Percentiles rank a stretch among this genome's conserved stretches.
phyloP scores from a whole-genome alignment of 805 yeast genomes.

The Cyberlindnera samutprakarnensis region DNA sequence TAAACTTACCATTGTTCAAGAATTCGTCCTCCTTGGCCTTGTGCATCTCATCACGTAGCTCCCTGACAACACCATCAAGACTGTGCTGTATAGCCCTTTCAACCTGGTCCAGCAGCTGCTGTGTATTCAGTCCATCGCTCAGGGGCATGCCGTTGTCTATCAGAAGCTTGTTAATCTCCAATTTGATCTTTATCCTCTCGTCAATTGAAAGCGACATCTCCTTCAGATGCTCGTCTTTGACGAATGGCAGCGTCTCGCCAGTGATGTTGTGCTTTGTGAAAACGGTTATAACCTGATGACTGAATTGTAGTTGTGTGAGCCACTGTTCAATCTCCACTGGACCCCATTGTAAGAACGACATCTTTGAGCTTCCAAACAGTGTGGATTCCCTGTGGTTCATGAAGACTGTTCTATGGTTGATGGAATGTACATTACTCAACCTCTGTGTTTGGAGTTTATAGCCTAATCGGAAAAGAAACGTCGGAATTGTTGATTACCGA shows the following conservation, averaged over 20 bases:
- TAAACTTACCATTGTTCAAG: too few species aligned
- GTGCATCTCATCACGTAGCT: slow-evolving; percentile 11
- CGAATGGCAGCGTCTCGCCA: slow-evolving; percentile 63
- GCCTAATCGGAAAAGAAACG: too few species aligned
- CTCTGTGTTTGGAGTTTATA: too few species aligned
- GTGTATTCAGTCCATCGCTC: slow-evolving; percentile 7
- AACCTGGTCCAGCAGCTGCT: slow-evolving; percentile 8
- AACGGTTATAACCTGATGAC: slow-evolving; percentile 9
- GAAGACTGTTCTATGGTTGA: too few species aligned
- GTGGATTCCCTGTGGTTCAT: too few species aligned
- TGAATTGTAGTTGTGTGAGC: slow-evolving; percentile 15
- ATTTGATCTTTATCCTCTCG: slow-evolving; percentile 52
- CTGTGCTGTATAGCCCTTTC: slow-evolving; percentile 11
- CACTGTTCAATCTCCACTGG: slow-evolving; percentile 19
- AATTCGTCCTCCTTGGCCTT: slow-evolving; percentile 16
- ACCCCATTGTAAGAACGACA: slow-evolving; percentile 17
- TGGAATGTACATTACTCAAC: too few species aligned
- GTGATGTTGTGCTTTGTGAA: slow-evolving; percentile 57
- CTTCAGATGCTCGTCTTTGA: slow-evolving; percentile 61
- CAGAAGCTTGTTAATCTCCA: slow-evolving; percentile 48
- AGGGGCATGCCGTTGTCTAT: slow-evolving; percentile 7
- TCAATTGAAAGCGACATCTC: slow-evolving; percentile 62
- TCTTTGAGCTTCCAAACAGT: too few species aligned
- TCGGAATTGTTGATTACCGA: too few species aligned
- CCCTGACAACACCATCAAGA: slow-evolving; percentile 5